Evolutionary conservation across 2,329 filamentous ascomycete genomes (phyloP).

Genomic region (Thermoascus crustaceus): DNA sequence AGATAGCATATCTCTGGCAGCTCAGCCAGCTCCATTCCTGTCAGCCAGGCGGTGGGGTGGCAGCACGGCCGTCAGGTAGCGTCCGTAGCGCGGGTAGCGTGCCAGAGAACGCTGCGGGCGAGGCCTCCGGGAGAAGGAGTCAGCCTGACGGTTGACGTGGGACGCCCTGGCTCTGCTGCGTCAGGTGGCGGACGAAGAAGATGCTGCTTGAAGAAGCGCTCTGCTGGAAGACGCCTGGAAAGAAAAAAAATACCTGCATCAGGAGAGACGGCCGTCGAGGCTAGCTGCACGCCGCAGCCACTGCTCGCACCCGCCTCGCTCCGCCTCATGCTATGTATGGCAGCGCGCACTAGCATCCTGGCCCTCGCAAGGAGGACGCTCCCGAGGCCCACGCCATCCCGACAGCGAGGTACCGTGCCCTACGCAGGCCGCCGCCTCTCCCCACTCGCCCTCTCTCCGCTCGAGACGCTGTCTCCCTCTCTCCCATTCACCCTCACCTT

Average conservation of each 20-base stretch:
- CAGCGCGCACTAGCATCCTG: background rate
- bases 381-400: slow-evolving; percentile 1
- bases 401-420: slow-evolving; percentile 2
- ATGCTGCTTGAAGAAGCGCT: too few species aligned
- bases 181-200: too few species aligned
- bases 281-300: background rate
- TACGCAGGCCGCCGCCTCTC: slow-evolving; percentile 2
- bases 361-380: too few species aligned
- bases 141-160: background rate
- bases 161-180: background rate
- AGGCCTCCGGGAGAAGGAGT: background rate
- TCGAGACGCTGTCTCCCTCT: background rate
- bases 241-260: background rate
- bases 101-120: background rate
- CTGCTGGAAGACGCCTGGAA: background rate
- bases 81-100: slow-evolving; percentile 2
- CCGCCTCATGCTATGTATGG: background rate
- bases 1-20: background rate
- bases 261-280: background rate
- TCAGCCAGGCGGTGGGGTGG: background rate
- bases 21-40: background rate
- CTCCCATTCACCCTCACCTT: background rate
- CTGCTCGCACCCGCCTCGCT: slow-evolving; percentile 2
- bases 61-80: slow-evolving; percentile 2
- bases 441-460: slow-evolving; percentile 1